A percentile compares a stretch with the other conserved stretches of the same genome.
Conservation (phyloP, 768 basidiomycete species). For the Naganishia vaughanmartiniae region DNA sequence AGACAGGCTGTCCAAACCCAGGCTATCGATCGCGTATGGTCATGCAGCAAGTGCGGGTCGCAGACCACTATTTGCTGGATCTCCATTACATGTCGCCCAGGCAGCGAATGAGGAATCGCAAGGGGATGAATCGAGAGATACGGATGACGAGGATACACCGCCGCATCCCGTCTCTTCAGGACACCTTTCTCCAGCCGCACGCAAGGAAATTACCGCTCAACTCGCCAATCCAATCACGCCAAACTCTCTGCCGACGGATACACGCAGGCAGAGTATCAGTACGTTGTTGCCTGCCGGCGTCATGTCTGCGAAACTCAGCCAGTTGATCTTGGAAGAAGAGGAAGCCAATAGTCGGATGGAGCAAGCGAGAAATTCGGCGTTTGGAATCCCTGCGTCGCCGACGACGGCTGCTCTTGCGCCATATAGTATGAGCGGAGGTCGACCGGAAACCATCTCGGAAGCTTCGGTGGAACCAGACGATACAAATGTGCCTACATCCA, state of each 20-base stretch:
- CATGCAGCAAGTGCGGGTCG: conserved; percentile 1
- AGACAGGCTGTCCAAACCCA: neutral
- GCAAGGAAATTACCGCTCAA: conserved; percentile 18
- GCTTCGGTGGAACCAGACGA: neutral
- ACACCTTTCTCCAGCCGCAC: conserved; percentile 16
- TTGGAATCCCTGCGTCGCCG: neutral
- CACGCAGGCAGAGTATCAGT: conserved; percentile 15
- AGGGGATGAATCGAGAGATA: too few species aligned
- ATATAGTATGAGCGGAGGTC: neutral
- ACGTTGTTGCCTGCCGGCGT: conserved; percentile 14
- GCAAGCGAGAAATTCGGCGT: conserved; percentile 1
- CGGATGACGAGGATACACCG: neutral
- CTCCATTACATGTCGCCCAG: neutral
- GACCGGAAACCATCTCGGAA: conserved; percentile 10
- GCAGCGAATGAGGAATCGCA: neutral
- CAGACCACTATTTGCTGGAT: neutral
- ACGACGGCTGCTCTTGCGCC: neutral
- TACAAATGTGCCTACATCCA: neutral
- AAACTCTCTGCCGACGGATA: conserved; percentile 10
- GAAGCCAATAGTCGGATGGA: conserved; percentile 7
- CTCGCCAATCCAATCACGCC: conserved; percentile 19
- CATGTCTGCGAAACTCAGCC: conserved; percentile 21
- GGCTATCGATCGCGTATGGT: conserved; percentile 17
- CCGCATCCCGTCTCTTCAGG: neutral
- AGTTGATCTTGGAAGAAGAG: conserved; percentile 11